These are phyloP conservation scores for Jamesozyma lodderae DNA, from an alignment of 805 yeast species.

Conservation along the genomic window DNA sequence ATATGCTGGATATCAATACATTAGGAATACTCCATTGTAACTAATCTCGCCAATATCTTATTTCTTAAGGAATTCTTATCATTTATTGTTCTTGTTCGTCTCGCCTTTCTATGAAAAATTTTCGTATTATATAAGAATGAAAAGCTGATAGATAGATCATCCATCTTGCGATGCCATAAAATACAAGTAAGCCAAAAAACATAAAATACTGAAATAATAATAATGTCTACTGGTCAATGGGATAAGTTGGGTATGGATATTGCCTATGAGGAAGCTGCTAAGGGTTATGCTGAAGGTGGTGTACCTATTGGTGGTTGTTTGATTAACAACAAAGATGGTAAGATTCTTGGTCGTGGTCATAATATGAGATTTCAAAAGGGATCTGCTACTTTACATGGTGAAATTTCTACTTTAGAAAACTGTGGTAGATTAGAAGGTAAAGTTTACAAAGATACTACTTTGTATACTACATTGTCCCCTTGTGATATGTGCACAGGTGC, in stretches of 20 bases:
- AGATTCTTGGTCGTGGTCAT: constrained; percentile 80
- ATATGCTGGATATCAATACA: too few relatives aligned
- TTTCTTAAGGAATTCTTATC: too few relatives aligned
- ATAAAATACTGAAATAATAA: not conserved
- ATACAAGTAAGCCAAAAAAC: not conserved
- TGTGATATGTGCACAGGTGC: constrained; percentile 96
- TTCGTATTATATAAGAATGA: too few relatives aligned
- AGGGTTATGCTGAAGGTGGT: constrained; percentile 75
- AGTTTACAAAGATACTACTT: constrained; percentile 74
- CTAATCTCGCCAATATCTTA: too few relatives aligned
- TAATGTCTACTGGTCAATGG: constrained; percentile 34
- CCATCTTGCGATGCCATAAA: too few relatives aligned
- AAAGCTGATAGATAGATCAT: too few relatives aligned
- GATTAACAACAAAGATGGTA: constrained; percentile 51
- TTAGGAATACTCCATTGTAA: too few relatives aligned
- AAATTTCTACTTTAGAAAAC: constrained; percentile 77
- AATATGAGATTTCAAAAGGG: constrained; percentile 80
- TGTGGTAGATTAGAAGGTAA: constrained; percentile 83
- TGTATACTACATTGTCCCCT: constrained; percentile 88
- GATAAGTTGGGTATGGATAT: constrained; percentile 57
- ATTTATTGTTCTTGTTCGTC: too few relatives aligned
- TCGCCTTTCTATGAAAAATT: too few relatives aligned
- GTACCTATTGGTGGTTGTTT: constrained; percentile 59
- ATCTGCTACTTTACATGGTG: constrained; percentile 86
- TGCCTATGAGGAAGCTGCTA: constrained; percentile 63